These are phyloP conservation scores for Solanum habrochaites DNA, from an alignment of 257 asterid species.

Conservation along the genomic window DNA sequence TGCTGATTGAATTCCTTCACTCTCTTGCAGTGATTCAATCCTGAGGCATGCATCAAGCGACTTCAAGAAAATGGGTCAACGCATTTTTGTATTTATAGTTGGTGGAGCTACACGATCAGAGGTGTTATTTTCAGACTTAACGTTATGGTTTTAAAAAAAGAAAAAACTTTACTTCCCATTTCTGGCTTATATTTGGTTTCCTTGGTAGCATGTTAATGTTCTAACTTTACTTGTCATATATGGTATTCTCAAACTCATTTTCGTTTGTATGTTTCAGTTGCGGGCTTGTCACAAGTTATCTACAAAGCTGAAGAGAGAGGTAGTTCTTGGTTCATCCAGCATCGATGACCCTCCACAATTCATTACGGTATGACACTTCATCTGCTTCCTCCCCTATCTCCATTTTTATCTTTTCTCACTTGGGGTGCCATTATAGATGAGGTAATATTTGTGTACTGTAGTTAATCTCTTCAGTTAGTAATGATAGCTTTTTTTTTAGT, in stretches of 20 bases:
- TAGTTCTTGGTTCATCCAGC: constrained; percentile 92
- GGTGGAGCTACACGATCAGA: constrained; percentile 99
- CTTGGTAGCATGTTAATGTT: background rate
- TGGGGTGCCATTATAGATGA: background rate
- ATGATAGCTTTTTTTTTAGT: background rate
- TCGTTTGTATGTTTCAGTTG: constrained; percentile 35
- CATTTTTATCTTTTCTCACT: background rate
- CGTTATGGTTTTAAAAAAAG: background rate
- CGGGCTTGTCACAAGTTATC: constrained; percentile 93
- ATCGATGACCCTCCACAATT: constrained; percentile 92
- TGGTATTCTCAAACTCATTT: background rate
- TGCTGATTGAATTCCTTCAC: background rate
- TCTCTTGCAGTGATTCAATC: constrained; percentile 68
- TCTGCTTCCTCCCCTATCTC: constrained; percentile 5
- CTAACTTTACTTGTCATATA: background rate
- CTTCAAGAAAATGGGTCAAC: constrained; percentile 90
- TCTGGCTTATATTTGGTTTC: background rate
- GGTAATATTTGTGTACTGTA: background rate
- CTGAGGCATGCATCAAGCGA: constrained; percentile 92
- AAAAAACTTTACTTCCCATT: background rate
- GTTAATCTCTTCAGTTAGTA: background rate
- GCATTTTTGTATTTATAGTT: constrained; percentile 92
- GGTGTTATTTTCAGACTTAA: constrained; percentile 28
- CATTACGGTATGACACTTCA: constrained; percentile 56
- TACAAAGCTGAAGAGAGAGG: constrained; percentile 72